Conservation (phyloP, 768 basidiomycete genomes). For the Macrolepiota dolichaula region DNA sequence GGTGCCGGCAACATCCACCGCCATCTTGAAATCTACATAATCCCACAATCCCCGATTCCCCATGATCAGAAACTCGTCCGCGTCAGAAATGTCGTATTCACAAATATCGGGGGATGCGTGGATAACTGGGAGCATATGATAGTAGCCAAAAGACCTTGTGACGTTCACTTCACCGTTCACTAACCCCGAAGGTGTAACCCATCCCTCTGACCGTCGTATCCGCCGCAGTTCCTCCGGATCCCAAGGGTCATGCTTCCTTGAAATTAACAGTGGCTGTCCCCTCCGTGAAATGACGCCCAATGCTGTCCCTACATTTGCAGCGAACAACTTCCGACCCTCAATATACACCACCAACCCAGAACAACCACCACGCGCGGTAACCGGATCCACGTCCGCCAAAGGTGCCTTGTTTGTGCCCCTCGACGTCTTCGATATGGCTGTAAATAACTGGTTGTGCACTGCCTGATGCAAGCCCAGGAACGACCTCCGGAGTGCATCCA, state of each 20-base stretch:
- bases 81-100: conserved; percentile 64
- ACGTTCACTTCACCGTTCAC: conserved; percentile 91
- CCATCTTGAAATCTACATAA: conserved; percentile 89
- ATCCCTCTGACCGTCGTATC: conserved; percentile 91
- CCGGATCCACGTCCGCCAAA: conserved; percentile 34
- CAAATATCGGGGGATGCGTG: conserved; percentile 83
- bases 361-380: conserved; percentile 70
- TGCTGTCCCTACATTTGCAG: conserved; percentile 87
- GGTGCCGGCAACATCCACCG: conserved; percentile 90
- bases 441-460: conserved; percentile 65
- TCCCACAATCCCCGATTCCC: conserved; percentile 95
- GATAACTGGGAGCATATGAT: conserved; percentile 83
- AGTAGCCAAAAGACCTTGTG: conserved; percentile 91
- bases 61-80: conserved; percentile 95
- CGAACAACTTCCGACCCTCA: conserved; percentile 72
- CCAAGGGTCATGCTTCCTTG: conserved; percentile 85
- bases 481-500: conserved; percentile 82
- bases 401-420: conserved; percentile 43
- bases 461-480: conserved; percentile 86
- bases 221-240: conserved; percentile 81
- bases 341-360: conserved; percentile 88
- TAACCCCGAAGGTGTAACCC: conserved; percentile 85
- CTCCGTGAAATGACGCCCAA: conserved; percentile 82
- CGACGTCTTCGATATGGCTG: conserved; percentile 55
- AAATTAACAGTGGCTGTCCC: conserved; percentile 71